phyloP scores from a whole-genome alignment of 768 basidiomycete species.

The Termitomyces sp. region DNA sequence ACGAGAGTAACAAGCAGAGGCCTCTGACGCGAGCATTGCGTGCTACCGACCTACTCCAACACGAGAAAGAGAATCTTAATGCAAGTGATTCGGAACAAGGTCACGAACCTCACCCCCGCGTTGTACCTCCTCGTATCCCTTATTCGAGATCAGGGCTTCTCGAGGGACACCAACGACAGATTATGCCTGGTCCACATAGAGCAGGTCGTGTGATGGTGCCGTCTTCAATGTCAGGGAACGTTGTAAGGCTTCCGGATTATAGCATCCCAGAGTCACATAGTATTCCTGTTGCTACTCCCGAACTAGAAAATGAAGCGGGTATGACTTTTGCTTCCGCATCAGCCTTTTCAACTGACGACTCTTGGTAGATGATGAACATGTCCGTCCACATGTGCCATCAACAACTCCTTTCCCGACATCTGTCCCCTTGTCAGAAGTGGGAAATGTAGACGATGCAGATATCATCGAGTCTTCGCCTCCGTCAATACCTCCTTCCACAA shows the following conservation, averaged over 20 bases:
- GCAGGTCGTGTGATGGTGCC: conserved; percentile 47
- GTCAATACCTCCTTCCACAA: conserved; percentile 17
- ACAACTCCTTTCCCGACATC: conserved; percentile 19
- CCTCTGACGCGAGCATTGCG: conserved; percentile 11
- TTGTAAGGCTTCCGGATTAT: conserved; percentile 9
- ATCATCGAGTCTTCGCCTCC: conserved; percentile 22
- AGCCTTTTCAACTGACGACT: not conserved
- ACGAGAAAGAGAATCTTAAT: conserved; percentile 46
- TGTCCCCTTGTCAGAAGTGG: conserved; percentile 8
- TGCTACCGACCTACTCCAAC: conserved; percentile 27
- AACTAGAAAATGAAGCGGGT: conserved; percentile 38
- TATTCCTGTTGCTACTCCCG: conserved; percentile 24
- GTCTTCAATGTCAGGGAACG: conserved; percentile 18
- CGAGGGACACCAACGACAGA: conserved; percentile 31
- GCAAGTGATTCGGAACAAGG: conserved; percentile 30
- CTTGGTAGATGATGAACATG: conserved; percentile 17
- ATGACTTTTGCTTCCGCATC: not conserved
- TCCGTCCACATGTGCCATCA: conserved; percentile 6
- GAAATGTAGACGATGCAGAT: conserved; percentile 27
- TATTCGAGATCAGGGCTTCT: conserved; percentile 23
- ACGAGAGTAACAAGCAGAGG: conserved; percentile 26
- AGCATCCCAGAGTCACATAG: conserved; percentile 27
- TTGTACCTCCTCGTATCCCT: conserved; percentile 5
- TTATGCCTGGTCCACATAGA: conserved; percentile 39
- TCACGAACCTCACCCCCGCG: conserved; percentile 24